Evolutionary conservation across 2,329 filamentous ascomycete genomes (phyloP).

Genomic region (Celoporthe dispersa): DNA sequence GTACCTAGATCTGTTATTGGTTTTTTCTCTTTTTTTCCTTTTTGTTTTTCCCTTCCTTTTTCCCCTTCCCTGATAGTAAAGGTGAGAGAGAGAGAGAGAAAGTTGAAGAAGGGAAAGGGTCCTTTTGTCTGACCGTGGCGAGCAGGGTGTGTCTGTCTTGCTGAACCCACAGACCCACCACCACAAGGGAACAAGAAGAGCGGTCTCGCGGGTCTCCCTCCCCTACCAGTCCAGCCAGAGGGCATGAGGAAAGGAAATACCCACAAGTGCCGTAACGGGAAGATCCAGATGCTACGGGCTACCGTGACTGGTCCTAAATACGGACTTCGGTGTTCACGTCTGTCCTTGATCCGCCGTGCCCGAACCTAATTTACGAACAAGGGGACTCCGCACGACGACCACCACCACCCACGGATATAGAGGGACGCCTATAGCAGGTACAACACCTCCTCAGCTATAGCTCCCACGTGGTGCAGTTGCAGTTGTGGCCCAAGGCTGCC

Average conservation of each 20-base stretch:
- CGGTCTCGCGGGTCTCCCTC: not conserved
- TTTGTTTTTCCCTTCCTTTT: too few relatives aligned
- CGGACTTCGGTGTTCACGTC: not conserved
- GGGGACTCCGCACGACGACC: too few relatives aligned
- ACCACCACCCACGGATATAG: not conserved
- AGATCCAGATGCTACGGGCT: not conserved
- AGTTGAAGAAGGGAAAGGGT: not conserved
- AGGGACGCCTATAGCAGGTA: not conserved
- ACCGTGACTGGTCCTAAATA: not conserved
- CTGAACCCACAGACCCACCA: not conserved
- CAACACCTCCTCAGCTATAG: not conserved
- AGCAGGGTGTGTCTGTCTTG: not conserved
- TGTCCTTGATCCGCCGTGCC: not conserved
- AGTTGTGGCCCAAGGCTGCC: not conserved
- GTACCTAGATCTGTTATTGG: too few relatives aligned
- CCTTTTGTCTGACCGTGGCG: not conserved
- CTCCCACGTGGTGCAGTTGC: not conserved
- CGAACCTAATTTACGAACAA: too few relatives aligned
- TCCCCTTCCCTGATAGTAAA: too few relatives aligned
- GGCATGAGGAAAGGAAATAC: not conserved
- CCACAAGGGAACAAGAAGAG: conserved; percentile 1
- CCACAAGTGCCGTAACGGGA: not conserved
- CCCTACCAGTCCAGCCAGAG: not conserved
- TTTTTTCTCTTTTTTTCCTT: too few relatives aligned
- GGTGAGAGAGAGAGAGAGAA: not conserved